Base-by-base conservation (phyloP, 257 asterid species). In the Nicotiana benthamiana region DNA sequence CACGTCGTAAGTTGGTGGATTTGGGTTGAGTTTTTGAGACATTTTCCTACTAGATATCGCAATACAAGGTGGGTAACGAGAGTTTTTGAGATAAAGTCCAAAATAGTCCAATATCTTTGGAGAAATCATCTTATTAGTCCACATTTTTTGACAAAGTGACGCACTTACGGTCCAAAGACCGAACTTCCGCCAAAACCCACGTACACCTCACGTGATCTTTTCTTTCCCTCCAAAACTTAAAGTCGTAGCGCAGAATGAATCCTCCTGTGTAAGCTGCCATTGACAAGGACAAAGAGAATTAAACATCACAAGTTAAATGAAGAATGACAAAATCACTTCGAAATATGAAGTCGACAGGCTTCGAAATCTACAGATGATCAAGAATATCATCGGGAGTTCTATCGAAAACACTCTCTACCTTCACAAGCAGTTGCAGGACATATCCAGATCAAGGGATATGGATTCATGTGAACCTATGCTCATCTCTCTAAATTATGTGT, bases 1-100 rank as follows among this genome's bases (percentile, higher is more conserved):
- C 6, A 91, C 3, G 78, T 93, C 97, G 88, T 90, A 94, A 24
- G 51, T 51, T 28, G 66, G 3, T 28, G 66, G 3, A 32, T 1
- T 34, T 36, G 53, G 54, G 2, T 27, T 40, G 30, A 6, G 57
- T 3, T 22, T 72, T 13, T 46, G 36, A 12, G 60, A 72, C 12
- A 72, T 72, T 30, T 17, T 30, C 22, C 36, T 32, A 6, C 24
- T 46, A 20, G 60, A 43, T 12, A 72, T 13, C 3, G 36, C 5
- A 68, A 5, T n/a, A 68, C 32, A 40, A 20, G 77, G 22, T 20
- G 57, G 77, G 18, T 4, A 3, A 9, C 4, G 18, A 1, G 57
- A 52, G n/a, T 12, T 5, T 52, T 52, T 52, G 18, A 52, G 18
- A 52, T 52, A 12, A 15, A 3, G 28, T 66, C 53, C 53, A 66